phyloP scores from a whole-genome alignment of 192 early-diverging fungal species.

The Gryganskiella cystojenkinii region DNA sequence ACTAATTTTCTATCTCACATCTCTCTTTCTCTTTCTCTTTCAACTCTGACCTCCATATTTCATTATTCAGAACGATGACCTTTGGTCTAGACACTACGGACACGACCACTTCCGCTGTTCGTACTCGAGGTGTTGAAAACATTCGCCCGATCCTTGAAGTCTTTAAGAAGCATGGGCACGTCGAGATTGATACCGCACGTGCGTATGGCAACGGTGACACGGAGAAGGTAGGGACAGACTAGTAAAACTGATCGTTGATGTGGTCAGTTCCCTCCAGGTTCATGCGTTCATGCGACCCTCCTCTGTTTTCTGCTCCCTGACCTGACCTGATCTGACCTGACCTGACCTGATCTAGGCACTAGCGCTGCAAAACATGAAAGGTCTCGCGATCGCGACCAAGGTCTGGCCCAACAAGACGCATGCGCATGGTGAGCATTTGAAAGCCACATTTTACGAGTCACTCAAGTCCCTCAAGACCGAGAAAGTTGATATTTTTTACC shows the following conservation, averaged over 20 bases:
- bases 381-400: neutral
- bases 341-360: no score
- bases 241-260: neutral
- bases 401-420: neutral
- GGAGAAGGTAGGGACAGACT: neutral
- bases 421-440: constrained; percentile 56
- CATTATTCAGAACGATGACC: neutral
- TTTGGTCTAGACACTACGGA: constrained; percentile 27
- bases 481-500: constrained; percentile 67
- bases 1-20: no score
- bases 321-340: no score
- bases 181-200: constrained; percentile 14
- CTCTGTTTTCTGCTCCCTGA: no score
- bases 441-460: constrained; percentile 25
- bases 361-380: no score
- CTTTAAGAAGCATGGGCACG: constrained; percentile 20
- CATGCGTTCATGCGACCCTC: no score
- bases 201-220: constrained; percentile 17
- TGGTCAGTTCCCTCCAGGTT: no score
- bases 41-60: no score
- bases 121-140: constrained; percentile 1
- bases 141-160: constrained; percentile 9
- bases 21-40: no score
- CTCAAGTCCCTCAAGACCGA: constrained; percentile 55
- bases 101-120: neutral